Evolutionary conservation across 139 green algal species (phyloP), one percentile per base, ranked within the genome.

Genomic region (Trebouxia sp.): DNA sequence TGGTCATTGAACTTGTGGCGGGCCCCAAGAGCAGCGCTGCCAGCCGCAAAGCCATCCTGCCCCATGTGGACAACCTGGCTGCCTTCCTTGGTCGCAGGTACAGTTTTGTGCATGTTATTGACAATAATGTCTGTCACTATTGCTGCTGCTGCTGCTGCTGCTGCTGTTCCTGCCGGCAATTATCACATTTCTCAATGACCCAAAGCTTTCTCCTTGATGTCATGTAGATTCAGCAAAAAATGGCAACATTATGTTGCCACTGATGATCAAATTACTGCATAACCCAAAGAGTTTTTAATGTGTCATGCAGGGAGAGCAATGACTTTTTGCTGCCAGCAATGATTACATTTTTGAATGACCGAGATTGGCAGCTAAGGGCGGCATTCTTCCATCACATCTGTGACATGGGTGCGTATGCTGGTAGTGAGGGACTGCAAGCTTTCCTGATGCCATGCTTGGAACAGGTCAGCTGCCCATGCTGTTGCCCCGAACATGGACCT

Each of bases 331-430:
- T 99, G 76, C 94, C 96, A 37, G 87, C 96, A 7, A 88, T 98
- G 55, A 96, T 98, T 78, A 98, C 96, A 1, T 97, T 98, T 79
- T 88, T 99, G 65, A 99, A 99, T 84, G 90, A 94, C 42, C 82
- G 83, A 5, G 89, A 95, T 56, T 94, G 91, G 90, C 87, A 89
- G 56, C 81, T 98, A 82, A 86, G 94, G 9, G 86, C 82, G 12
- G 86, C 84, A 39, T 95, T 97, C 82, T 97, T 95, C 80, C 26
- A 58, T 0, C 62, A 89, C 62, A 72, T 90, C 35, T 50, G 62
- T 11, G 72, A 45, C 6, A 48, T 92, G 45, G 83, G 74, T 24
- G 32, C 74, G 41, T 75, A 56, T 48, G 65, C 89, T 55, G 91
- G 91, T 17, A 51, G 80, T 4, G 86, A 90, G 53, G 90, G 84